These are phyloP conservation scores for Phytophthora sp. DNA, from an alignment of 352 stramenopile species.

Conservation along the genomic window DNA sequence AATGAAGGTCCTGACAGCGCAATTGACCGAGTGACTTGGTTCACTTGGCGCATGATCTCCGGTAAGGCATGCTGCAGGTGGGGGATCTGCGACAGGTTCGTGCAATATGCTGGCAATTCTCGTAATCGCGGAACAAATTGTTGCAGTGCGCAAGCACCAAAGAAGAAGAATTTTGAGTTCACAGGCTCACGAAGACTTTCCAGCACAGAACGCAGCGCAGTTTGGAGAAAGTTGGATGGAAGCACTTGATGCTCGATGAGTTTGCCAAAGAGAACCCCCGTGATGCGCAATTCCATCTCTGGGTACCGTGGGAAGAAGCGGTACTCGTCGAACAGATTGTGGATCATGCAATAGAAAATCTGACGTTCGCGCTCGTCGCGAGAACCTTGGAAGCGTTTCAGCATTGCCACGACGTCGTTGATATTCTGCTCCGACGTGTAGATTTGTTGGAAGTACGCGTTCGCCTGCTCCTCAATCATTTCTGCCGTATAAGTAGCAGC, in stretches of 20 bases:
- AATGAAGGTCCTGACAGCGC: slow-evolving; percentile 46
- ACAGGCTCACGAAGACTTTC: slow-evolving; percentile 96
- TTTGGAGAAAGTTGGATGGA: slow-evolving; percentile 97
- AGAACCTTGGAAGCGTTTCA: slow-evolving; percentile 98
- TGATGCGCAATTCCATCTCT: slow-evolving; percentile 99
- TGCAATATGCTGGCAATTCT: slow-evolving; percentile 98
- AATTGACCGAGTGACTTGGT: slow-evolving; percentile 77
- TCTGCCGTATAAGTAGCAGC: slow-evolving; percentile 80
- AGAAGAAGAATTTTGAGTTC: slow-evolving; percentile 98
- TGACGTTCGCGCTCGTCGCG: slow-evolving; percentile 96
- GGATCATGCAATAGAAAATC: slow-evolving; percentile 99
- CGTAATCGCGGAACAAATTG: slow-evolving; percentile 97
- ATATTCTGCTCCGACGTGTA: slow-evolving; percentile 99
- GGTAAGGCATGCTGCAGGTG: slow-evolving; percentile 95
- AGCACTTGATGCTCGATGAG: slow-evolving; percentile 99
- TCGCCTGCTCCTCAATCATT: slow-evolving; percentile 98
- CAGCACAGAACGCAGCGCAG: slow-evolving; percentile 97
- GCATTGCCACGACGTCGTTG: slow-evolving; percentile 97
- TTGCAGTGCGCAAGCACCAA: slow-evolving; percentile 98
- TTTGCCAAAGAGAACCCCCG: slow-evolving; percentile 97
- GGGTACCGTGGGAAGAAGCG: slow-evolving; percentile 99
- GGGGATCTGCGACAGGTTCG: slow-evolving; percentile 97
- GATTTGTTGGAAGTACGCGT: slow-evolving; percentile 99
- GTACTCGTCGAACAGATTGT: slow-evolving; percentile 99
- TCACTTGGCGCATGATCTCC: slow-evolving; percentile 90